Conservation (phyloP, 2,329 filamentous ascomycete genomes). For the Colletotrichum aenigma region DNA sequence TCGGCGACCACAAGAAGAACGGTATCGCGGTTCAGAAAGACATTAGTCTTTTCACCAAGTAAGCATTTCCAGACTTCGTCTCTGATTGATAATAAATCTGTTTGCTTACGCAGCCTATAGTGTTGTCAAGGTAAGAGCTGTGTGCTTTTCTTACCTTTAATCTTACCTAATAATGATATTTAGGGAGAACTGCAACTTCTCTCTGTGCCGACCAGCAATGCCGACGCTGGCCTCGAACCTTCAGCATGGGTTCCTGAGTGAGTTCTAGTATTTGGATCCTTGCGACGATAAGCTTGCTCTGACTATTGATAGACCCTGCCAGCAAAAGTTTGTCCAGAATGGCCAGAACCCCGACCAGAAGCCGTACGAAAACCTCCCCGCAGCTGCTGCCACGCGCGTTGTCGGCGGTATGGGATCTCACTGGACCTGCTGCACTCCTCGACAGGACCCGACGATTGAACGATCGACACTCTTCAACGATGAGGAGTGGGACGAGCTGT, state of each 20-base stretch:
- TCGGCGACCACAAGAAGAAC: neutral
- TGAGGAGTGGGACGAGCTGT: neutral
- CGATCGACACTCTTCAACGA: neutral
- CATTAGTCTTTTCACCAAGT: neutral
- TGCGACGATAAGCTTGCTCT: neutral
- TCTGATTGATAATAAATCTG: rapidly evolving
- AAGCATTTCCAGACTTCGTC: neutral
- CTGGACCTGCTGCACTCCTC: neutral
- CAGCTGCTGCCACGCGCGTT: neutral
- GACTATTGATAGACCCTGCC: neutral
- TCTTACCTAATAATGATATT: neutral
- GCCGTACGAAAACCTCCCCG: neutral
- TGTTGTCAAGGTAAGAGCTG: neutral
- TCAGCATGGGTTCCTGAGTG: neutral
- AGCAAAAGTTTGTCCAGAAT: neutral
- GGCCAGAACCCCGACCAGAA: neutral
- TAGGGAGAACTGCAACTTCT: neutral
- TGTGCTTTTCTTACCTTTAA: rapidly evolving
- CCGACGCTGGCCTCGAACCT: neutral
- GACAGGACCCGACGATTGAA: neutral
- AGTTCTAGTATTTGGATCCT: neutral
- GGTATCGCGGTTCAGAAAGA: neutral
- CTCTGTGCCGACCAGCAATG: neutral
- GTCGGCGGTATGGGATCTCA: neutral
- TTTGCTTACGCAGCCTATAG: neutral